Percentiles rank a stretch among this genome's conserved stretches.
Conservation (phyloP, 768 basidiomycete species). For the Clitopilus hobsonii region DNA sequence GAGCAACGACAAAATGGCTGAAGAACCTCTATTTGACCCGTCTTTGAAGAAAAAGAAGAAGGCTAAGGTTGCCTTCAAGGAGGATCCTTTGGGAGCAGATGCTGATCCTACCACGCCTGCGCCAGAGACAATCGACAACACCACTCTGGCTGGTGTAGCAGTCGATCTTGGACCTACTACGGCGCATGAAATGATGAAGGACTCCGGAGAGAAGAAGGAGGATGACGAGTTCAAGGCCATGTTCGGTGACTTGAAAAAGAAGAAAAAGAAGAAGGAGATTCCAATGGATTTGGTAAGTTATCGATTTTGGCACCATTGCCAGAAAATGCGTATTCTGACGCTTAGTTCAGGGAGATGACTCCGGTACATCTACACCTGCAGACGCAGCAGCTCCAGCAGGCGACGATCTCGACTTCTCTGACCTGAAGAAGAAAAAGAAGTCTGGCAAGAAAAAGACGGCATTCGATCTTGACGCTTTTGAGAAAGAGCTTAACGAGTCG, state of each 20-base stretch:
- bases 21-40: slow-evolving; percentile 79
- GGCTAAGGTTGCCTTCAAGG: slow-evolving; percentile 80
- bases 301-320: slow-evolving; percentile 2
- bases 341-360: slow-evolving; percentile 50
- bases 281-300: slow-evolving; percentile 71
- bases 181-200: slow-evolving; percentile 71
- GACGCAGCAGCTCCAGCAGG: slow-evolving; percentile 35
- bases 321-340: background rate
- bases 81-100: slow-evolving; percentile 78
- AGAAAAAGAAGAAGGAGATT: slow-evolving; percentile 91
- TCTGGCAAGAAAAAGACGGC: slow-evolving; percentile 82
- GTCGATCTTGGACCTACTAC: slow-evolving; percentile 78
- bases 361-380: slow-evolving; percentile 60
- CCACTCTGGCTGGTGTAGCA: slow-evolving; percentile 63
- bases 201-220: slow-evolving; percentile 46
- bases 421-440: slow-evolving; percentile 97
- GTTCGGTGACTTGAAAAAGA: slow-evolving; percentile 89
- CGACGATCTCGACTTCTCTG: slow-evolving; percentile 90
- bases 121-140: slow-evolving; percentile 66
- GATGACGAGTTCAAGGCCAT: slow-evolving; percentile 78
- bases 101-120: slow-evolving; percentile 79
- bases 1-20: slow-evolving; percentile 39
- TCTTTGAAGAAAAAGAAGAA: slow-evolving; percentile 87
- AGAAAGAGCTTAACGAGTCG: slow-evolving; percentile 80
- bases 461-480: slow-evolving; percentile 89